Conservation (phyloP, 2,329 filamentous ascomycete genomes). For the Cladosporium sp. region DNA sequence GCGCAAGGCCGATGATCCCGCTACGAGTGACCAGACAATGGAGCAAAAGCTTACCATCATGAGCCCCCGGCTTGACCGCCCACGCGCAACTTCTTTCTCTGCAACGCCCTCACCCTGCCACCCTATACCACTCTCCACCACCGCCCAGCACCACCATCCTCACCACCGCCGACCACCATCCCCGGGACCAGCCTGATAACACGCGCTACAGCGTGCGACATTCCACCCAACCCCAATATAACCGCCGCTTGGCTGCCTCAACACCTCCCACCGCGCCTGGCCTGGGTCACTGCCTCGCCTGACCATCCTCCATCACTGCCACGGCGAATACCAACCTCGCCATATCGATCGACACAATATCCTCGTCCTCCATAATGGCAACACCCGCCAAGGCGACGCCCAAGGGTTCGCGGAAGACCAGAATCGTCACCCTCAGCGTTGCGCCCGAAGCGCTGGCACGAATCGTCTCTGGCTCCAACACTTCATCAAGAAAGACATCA, state of each 20-base stretch:
- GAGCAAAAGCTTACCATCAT: slow-evolving; percentile 12
- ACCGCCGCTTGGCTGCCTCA: slow-evolving; percentile 10
- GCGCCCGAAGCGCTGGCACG: slow-evolving; percentile 17
- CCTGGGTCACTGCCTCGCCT: not conserved
- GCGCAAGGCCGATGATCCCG: slow-evolving; percentile 16
- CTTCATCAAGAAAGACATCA: slow-evolving; percentile 18
- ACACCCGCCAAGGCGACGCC: slow-evolving; percentile 13
- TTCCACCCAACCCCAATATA: slow-evolving; percentile 17
- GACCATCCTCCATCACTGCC: not conserved
- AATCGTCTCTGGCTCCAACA: not conserved
- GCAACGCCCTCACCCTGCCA: slow-evolving; percentile 4
- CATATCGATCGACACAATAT: slow-evolving; percentile 8
- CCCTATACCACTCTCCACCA: slow-evolving; percentile 2
- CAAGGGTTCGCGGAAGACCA: slow-evolving; percentile 21
- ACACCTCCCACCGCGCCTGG: slow-evolving; percentile 3
- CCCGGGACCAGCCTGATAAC: slow-evolving; percentile 11
- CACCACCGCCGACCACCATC: not conserved
- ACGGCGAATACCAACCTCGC: not conserved
- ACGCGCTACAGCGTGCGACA: slow-evolving; percentile 15
- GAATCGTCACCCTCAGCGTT: slow-evolving; percentile 20
- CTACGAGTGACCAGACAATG: slow-evolving; percentile 15
- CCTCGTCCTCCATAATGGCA: slow-evolving; percentile 1
- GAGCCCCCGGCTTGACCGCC: slow-evolving; percentile 12
- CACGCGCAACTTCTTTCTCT: slow-evolving; percentile 5
- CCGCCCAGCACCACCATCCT: slow-evolving; percentile 4